Base-by-base conservation (phyloP, 2,329 filamentous ascomycete species). In the Chaetomium sp. region DNA sequence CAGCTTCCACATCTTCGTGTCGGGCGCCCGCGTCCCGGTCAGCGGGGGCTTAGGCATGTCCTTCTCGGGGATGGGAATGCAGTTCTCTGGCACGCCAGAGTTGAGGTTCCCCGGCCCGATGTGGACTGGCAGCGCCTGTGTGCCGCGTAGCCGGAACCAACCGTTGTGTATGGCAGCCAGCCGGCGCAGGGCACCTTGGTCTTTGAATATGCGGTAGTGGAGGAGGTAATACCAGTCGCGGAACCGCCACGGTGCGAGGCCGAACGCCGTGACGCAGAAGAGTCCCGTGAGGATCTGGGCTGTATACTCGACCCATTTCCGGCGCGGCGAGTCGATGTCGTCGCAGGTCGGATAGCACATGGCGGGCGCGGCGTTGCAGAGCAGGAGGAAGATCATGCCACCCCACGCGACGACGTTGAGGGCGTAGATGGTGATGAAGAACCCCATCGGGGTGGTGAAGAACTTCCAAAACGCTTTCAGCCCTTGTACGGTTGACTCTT, bases 351-450 rank as follows among this genome's bases (percentile, higher is more conserved):
- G 85, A 62, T 77, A 68, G 74, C 89, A 90, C 87, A 90, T 90
- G 57, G 82, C 82, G 6, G 86, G 85, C 2, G 82, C 75, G 54
- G 79, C 89, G 65, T 90, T 89, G 74, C 85, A 87, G 33, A 95
- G 81, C 2, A 96, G 76, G 14, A 95, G 75, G 71, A 95, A 95
- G 37, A 95, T 78, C 90, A 95, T 95, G 56, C 87, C 89, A 51
- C 90, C 90, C 90, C 90, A 95, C 0, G 88, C 91, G 8, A 95
- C 82, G 19, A 95, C 80, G 61, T 92, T 91, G 55, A 94, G 78
- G 10, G 86, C 84, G 70, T 95, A 95, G 5, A 95, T 69, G 2
- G 85, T 87, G 42, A 92, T 81, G 53, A 89, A 74, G 67, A 94
- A 90, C 2, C 90, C 89, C 53, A 88, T 70, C 0, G 87, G 87